phyloP scores from a whole-genome alignment of 768 basidiomycete genomes.

The Ramaria sp. region DNA sequence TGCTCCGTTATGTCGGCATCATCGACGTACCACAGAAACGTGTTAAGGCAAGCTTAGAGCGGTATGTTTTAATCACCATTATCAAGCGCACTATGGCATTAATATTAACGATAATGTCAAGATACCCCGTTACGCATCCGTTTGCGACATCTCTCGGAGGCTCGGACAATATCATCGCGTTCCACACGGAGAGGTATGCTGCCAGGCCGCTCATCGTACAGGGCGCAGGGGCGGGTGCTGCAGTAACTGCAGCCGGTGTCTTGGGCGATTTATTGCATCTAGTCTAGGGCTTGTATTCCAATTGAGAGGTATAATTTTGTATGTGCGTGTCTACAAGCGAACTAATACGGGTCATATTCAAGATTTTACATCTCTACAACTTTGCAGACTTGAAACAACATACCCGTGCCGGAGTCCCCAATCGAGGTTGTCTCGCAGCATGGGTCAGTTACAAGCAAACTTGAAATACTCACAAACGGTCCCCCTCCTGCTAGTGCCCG shows the following conservation, averaged over 20 bases:
- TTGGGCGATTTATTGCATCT: slow-evolving; percentile 63
- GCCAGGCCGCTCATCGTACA: slow-evolving; percentile 86
- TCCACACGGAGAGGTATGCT: slow-evolving; percentile 88
- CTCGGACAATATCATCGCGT: slow-evolving; percentile 96
- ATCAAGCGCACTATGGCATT: not conserved
- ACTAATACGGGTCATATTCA: too few species aligned
- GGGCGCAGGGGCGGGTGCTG: slow-evolving; percentile 95
- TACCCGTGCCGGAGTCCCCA: too few species aligned
- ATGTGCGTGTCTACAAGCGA: not conserved
- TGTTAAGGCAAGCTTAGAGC: slow-evolving; percentile 83
- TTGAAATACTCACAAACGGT: too few species aligned
- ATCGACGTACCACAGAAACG: slow-evolving; percentile 65
- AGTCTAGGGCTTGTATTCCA: slow-evolving; percentile 17
- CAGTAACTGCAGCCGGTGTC: slow-evolving; percentile 97
- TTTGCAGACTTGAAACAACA: too few species aligned
- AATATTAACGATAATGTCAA: slow-evolving; percentile 20
- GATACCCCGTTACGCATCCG: slow-evolving; percentile 82
- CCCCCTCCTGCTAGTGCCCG: too few species aligned
- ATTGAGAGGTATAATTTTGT: too few species aligned
- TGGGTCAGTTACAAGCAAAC: too few species aligned
- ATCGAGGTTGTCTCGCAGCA: too few species aligned
- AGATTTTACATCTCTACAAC: too few species aligned
- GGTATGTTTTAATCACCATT: slow-evolving; percentile 38
- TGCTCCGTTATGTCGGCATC: slow-evolving; percentile 89
- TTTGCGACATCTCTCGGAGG: slow-evolving; percentile 95